Evolutionary conservation across 164 flowering plant genomes (phyloP).

Genomic region (Berberis vulgaris): DNA sequence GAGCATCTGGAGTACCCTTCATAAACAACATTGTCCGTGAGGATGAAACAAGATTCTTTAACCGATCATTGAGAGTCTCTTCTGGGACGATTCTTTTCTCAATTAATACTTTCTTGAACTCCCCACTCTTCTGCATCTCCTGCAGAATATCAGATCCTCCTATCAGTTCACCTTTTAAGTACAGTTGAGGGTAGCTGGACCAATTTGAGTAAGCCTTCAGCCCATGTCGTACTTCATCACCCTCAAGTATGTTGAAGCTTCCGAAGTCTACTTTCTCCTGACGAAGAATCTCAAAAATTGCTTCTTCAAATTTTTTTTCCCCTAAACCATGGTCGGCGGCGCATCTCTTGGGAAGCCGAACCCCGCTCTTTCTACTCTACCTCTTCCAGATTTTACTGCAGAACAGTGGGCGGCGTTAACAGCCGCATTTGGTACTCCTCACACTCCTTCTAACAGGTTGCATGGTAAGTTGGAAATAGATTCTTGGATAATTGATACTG

Average conservation of each 20-base stretch:
- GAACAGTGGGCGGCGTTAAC: too few relatives aligned
- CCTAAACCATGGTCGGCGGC: too few relatives aligned
- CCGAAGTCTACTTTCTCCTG: conserved; percentile 64
- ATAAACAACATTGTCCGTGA: conserved; percentile 82
- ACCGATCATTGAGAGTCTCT: conserved; percentile 55
- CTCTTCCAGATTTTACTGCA: too few relatives aligned
- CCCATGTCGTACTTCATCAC: conserved; percentile 89
- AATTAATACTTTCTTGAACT: conserved; percentile 48
- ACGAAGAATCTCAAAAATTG: conserved; percentile 71
- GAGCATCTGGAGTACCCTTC: conserved; percentile 92
- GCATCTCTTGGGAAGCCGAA: too few relatives aligned
- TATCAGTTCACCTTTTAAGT: conserved; percentile 74
- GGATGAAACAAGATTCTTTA: conserved; percentile 49
- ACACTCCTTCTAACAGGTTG: too few relatives aligned
- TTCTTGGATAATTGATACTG: too few relatives aligned
- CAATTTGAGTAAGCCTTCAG: conserved; percentile 88
- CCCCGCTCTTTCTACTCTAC: too few relatives aligned
- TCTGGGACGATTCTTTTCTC: conserved; percentile 48
- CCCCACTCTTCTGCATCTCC: conserved; percentile 97
- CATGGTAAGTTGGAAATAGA: too few relatives aligned
- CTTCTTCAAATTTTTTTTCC: too few relatives aligned
- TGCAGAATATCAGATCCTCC: conserved; percentile 90
- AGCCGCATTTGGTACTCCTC: too few relatives aligned
- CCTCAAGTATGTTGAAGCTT: conserved; percentile 74
- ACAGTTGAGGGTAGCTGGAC: conserved; percentile 95